Evolutionary conservation across 169 alveolate genomes (phyloP), one percentile per base, ranked within the genome.

Genomic region (Theileria annulata): DNA sequence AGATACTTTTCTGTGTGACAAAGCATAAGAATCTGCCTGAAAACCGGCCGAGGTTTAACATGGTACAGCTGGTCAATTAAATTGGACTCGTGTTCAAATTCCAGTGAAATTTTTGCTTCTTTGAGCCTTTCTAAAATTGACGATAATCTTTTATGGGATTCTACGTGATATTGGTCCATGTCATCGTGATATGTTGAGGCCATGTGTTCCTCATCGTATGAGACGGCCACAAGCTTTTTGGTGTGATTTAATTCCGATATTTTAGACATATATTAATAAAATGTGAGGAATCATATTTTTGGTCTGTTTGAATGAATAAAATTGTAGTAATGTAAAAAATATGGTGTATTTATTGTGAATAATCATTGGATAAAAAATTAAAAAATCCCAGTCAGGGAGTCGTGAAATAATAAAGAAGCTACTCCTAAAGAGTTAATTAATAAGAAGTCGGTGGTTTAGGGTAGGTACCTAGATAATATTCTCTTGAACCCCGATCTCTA

Each of bases 1-100:
- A 79, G 51, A 49, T 79, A 71, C 60, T 64, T 23, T 37, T 79
- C 66, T 17, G 72, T 71, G 70, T 79, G 87, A 60, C 87, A 79
- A 33, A 64, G 71, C 35, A 25, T 27, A 33, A 79, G 77, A 31
- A n/a, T 71, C 25, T 69, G 42, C 60, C 15, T 30, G 60, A 17
- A 19, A 21, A 47, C 80, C 67, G 23, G 37, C 6, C 63, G 15
- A 58, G 75, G 63, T n/a, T 17, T 30, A 21, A 64, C 64, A 2
- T 17, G 47, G 8, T 71, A 69, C 35, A 71, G 37, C 33, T 30
- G 47, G 2, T 70, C 87, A 37, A n/a, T 21, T 28, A 79, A 56
- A 21, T 1, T 5, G 2, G 15, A 59, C 51, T 33, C 70, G 3
- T 37, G 56, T 13, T 30, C 49, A 35, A 13, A 27, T 21, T 71